Evolutionary conservation across 2,329 filamentous ascomycete species (phyloP), one percentile per base, ranked within the genome.

Genomic region (Exophiala spinifera): DNA sequence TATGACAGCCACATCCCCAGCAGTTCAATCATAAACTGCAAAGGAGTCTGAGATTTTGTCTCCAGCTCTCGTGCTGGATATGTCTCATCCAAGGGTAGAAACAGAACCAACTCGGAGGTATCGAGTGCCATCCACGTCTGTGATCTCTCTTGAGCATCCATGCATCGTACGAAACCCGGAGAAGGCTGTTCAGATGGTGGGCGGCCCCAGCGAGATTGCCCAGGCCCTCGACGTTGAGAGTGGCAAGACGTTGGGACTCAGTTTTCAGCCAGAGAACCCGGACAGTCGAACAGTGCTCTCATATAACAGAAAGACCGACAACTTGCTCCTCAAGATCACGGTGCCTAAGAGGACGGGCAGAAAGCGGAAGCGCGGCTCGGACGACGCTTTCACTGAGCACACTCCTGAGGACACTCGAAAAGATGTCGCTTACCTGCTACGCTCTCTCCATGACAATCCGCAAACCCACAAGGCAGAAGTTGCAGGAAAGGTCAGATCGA

Each of bases 331-430:
- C 49, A 91, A 91, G 68, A 79, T 99, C 51, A 91, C 87, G 0
- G 83, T 97, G 1, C 92, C 94, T 0, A 94, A 86, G 69, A 79
- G 89, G 52, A 96, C 91, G 2, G 91, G 91, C 2, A 82, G 90
- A 56, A 95, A 88, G 71, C 82, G 91, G 55, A 96, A 91, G 73
- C 79, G 86, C 63, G 91, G 89, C n/a, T 84, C 83, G 4, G 69
- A 85, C 51, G 86, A 78, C 3, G 84, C 86, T 0, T 92, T 84
- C 66, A 72, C 77, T 37, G 77, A 77, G 3, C 72, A 76, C 47
- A 33, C 71, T 4, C 65, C 74, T 11, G 59, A 72, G 14, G 44
- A 67, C 66, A 63, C 42, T 48, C 49, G 81, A 76, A 55, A 86
- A 56, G 73, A 78, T 19, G 81, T 84, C 8, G 72, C 67, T 15